These are phyloP conservation scores for Elsinoe fawcettii DNA, from an alignment of 2,329 filamentous ascomycete genomes.

Conservation along the genomic window DNA sequence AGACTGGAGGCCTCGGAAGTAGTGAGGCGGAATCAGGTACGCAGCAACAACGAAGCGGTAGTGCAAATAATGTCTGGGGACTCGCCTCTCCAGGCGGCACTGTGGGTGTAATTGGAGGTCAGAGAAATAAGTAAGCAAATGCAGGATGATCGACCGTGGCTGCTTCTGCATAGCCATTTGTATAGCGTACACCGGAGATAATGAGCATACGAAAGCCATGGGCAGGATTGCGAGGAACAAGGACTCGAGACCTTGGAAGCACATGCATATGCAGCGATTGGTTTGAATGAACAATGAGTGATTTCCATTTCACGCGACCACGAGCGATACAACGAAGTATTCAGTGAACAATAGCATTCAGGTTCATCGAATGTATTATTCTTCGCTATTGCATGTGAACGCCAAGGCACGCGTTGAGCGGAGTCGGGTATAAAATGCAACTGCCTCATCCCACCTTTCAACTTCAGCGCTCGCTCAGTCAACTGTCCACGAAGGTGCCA, in stretches of 20 bases:
- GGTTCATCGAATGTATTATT: not conserved
- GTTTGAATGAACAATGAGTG: not conserved
- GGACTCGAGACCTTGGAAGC: not conserved
- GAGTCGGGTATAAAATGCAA: not conserved
- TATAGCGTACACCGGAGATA: not conserved
- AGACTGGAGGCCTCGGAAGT: slow-evolving; percentile 46
- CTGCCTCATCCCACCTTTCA: not conserved
- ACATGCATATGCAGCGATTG: not conserved
- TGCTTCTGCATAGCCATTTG: not conserved
- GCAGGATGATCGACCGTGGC: not conserved
- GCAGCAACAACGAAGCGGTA: not conserved
- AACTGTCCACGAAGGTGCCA: not conserved
- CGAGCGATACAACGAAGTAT: no score
- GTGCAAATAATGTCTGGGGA: not conserved
- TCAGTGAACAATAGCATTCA: no score
- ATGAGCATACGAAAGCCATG: not conserved
- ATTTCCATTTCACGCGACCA: no score
- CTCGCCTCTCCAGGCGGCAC: not conserved
- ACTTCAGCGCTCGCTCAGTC: not conserved
- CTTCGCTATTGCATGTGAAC: not conserved
- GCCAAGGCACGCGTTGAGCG: not conserved
- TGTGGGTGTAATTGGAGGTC: slow-evolving; percentile 11
- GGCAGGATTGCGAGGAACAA: not conserved
- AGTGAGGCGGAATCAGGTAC: slow-evolving; percentile 10
- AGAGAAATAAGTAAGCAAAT: not conserved